Conservation (phyloP, 306 rosid genomes). For the Senna tora region DNA sequence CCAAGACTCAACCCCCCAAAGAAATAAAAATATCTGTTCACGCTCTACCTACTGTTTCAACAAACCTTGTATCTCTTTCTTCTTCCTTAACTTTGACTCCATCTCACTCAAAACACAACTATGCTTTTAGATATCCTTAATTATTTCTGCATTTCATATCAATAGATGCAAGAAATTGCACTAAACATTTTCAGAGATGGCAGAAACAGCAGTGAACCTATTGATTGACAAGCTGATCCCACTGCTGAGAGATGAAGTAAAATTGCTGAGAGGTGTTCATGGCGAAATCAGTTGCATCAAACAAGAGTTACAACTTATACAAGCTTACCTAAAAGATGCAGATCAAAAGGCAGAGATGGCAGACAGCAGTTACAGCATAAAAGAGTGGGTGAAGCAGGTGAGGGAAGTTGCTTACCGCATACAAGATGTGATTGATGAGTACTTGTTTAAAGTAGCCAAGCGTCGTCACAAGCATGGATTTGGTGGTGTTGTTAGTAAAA, state of each 20-base stretch:
- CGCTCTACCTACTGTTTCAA: too few relatives aligned
- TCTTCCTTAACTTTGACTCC: too few relatives aligned
- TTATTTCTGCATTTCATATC: too few relatives aligned
- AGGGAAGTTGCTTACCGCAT: slow-evolving; percentile 19
- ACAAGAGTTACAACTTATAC: not conserved
- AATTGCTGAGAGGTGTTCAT: not conserved
- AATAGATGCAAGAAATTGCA: too few relatives aligned
- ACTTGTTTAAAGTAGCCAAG: not conserved
- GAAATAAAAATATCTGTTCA: too few relatives aligned
- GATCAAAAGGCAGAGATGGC: not conserved
- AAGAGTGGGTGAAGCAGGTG: slow-evolving; percentile 12
- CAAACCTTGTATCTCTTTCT: too few relatives aligned
- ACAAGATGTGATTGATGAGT: slow-evolving; percentile 26
- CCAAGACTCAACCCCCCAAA: too few relatives aligned
- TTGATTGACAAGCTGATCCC: not conserved
- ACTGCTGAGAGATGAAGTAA: not conserved
- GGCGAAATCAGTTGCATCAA: not conserved
- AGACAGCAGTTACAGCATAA: not conserved
- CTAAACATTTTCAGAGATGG: not conserved
- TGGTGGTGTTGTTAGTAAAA: not conserved
- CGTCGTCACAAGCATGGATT: not conserved
- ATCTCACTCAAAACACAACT: too few relatives aligned
- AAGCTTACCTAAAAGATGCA: not conserved
- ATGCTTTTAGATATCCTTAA: too few relatives aligned
- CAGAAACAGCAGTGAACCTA: not conserved